Evolutionary conservation across 495 filamentous ascomycete species (phyloP), one percentile per base, ranked within the genome.

Genomic region (Daldinia childiae): DNA sequence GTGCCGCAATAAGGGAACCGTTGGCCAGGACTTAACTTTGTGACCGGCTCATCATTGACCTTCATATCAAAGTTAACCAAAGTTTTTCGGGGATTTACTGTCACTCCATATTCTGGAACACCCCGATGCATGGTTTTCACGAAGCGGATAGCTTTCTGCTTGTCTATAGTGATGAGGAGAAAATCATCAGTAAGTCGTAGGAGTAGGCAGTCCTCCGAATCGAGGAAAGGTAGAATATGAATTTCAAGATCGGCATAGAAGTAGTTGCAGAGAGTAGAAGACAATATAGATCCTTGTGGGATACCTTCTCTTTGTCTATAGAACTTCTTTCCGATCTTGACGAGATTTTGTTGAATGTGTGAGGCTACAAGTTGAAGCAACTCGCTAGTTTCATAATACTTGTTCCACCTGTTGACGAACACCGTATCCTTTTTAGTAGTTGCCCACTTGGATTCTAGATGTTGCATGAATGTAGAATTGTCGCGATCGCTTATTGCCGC

Each of bases 151-250:
- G 93, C 94, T 73, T 92, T 86, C 0, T 76, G 67, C 41, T 74
- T 79, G 58, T 92, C 82, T 0, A 89, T 87, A 2, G 93, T 97
- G 72, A 99, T 89, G 50, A 98, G 87, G 17, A 98, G 79, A 71
- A 98, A 98, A 72, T 99, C 95, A 58, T 99, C 95, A 43, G 96
- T 91, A 1, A 97, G 85, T 41, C 95, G 84, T 41, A 98, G 76
- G 29, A 99, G 82, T 6, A 97, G 75, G 32, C 87, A 88, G 7
- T 92, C 81, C 3, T 83, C 78, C 2, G 73, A 73, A 2, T 83
- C 61, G 8, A 95, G 76, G 74, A 97, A 98, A 1, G 79, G 75
- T 3, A 99, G 80, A 3, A 89, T 79, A 24, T 89, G 80, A 3
- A 81, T 72, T 78, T 99, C 96, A 3, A 99, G 84, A 67, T 94